Percentiles rank a stretch among this genome's conserved stretches.
These are phyloP conservation scores for Zasmidium cellare DNA, from an alignment of 2,329 filamentous ascomycete genomes.

Conservation along the genomic window DNA sequence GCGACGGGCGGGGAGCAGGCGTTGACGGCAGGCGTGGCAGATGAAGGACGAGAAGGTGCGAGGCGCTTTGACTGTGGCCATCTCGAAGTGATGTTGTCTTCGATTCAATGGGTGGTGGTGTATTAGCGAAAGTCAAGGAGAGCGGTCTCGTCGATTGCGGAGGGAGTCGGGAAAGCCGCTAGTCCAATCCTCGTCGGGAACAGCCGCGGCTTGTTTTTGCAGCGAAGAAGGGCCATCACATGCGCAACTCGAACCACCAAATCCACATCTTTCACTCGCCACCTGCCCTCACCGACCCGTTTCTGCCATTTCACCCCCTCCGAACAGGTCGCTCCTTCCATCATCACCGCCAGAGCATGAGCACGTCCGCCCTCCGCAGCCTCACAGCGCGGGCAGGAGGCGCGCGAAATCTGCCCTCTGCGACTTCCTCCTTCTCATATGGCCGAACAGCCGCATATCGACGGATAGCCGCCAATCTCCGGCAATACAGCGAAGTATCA, in stretches of 20 bases:
- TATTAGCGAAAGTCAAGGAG: not conserved
- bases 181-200: not conserved
- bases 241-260: not conserved
- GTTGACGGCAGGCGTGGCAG: constrained; percentile 41
- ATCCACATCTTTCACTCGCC: constrained; percentile 4
- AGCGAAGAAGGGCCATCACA: constrained; percentile 2
- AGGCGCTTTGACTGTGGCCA: constrained; percentile 23
- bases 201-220: not conserved
- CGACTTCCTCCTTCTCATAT: constrained; percentile 40
- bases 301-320: constrained; percentile 5
- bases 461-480: constrained; percentile 40
- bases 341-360: constrained; percentile 42
- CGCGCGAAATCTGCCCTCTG: constrained; percentile 38
- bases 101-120: not conserved
- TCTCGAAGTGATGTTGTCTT: constrained; percentile 7
- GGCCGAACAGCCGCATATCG: constrained; percentile 51
- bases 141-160: constrained; percentile 6
- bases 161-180: constrained; percentile 10
- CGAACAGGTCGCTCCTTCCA: not conserved
- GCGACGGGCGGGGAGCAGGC: constrained; percentile 28
- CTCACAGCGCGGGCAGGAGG: constrained; percentile 43
- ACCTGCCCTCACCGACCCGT: constrained; percentile 3
- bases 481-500: constrained; percentile 31
- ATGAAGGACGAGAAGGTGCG: constrained; percentile 34
- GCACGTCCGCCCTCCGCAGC: constrained; percentile 41